These are phyloP conservation scores for Colletotrichum lupini DNA, from an alignment of 2,329 filamentous ascomycete genomes.

Conservation along the genomic window DNA sequence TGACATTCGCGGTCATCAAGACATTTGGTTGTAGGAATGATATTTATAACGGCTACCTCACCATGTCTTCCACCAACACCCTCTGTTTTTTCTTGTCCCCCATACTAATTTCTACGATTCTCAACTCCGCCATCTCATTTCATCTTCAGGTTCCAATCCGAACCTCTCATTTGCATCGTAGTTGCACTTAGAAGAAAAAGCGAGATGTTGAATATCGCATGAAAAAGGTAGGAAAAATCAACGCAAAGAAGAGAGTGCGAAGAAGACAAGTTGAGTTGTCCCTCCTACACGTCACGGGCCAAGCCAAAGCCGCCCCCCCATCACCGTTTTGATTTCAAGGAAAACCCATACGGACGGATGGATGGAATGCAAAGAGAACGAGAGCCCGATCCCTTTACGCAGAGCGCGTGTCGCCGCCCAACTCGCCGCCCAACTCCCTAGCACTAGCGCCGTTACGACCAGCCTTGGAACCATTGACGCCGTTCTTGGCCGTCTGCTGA, in stretches of 20 bases:
- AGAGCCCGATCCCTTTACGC: conserved; percentile 8
- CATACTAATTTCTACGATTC: background rate
- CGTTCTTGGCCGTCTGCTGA: conserved; percentile 13
- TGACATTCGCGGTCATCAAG: background rate
- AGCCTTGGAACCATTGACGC: conserved; percentile 30
- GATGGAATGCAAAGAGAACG: background rate
- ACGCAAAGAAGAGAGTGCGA: background rate
- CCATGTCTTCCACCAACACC: background rate
- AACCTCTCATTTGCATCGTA: background rate
- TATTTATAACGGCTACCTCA: background rate
- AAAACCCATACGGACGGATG: conserved; percentile 5
- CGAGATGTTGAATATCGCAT: conserved; percentile 36
- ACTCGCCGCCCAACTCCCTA: conserved; percentile 68
- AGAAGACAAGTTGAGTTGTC: conserved; percentile 30
- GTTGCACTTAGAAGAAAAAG: background rate
- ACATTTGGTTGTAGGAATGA: background rate
- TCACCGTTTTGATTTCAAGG: background rate
- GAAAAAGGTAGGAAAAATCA: background rate
- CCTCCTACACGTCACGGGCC: background rate
- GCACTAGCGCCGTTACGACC: conserved; percentile 26
- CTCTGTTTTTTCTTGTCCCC: background rate
- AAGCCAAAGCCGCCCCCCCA: background rate
- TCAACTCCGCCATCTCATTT: background rate
- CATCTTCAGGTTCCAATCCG: background rate
- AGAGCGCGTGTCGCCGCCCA: conserved; percentile 67